These are phyloP conservation scores for Penicillium manginii DNA, from an alignment of 495 filamentous ascomycete species.

Conservation along the genomic window DNA sequence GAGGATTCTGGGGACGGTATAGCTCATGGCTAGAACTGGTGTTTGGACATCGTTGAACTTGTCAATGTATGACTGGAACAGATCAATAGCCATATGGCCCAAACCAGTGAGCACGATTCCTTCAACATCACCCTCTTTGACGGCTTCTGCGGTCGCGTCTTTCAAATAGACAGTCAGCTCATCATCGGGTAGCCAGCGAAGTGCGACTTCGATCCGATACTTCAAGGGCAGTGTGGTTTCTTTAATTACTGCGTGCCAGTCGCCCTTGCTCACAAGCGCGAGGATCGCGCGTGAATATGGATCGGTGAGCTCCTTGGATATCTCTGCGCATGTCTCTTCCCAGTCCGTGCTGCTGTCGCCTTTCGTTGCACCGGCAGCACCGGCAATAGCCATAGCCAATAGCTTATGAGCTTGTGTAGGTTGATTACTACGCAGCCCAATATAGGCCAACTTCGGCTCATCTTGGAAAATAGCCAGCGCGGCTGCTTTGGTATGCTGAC, in stretches of 20 bases:
- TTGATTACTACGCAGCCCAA: slow-evolving; percentile 47
- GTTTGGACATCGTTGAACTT: slow-evolving; percentile 91
- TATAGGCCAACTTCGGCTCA: slow-evolving; percentile 58
- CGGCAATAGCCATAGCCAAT: slow-evolving; percentile 57
- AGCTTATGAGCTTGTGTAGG: slow-evolving; percentile 52
- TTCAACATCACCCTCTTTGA: slow-evolving; percentile 80
- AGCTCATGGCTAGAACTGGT: slow-evolving; percentile 79
- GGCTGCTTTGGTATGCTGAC: slow-evolving; percentile 79
- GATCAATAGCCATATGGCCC: slow-evolving; percentile 71
- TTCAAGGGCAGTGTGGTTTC: slow-evolving; percentile 82
- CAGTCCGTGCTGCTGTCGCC: slow-evolving; percentile 57
- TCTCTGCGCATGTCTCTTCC: slow-evolving; percentile 60
- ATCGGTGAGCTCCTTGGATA: slow-evolving; percentile 70
- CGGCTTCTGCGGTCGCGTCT: slow-evolving; percentile 61
- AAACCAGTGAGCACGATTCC: slow-evolving; percentile 89
- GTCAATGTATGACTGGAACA: slow-evolving; percentile 85
- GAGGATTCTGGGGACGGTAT: slow-evolving; percentile 80
- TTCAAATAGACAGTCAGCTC: slow-evolving; percentile 75
- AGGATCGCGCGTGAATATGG: slow-evolving; percentile 90
- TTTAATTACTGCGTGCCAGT: slow-evolving; percentile 82
- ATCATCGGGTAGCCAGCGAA: slow-evolving; percentile 80
- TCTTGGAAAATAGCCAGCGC: slow-evolving; percentile 76
- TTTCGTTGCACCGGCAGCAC: slow-evolving; percentile 57
- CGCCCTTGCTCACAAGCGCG: slow-evolving; percentile 84
- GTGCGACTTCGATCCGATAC: slow-evolving; percentile 83